Conservation (phyloP, 1,284 basidiomycete species). For the Malassezia sympodialis region DNA sequence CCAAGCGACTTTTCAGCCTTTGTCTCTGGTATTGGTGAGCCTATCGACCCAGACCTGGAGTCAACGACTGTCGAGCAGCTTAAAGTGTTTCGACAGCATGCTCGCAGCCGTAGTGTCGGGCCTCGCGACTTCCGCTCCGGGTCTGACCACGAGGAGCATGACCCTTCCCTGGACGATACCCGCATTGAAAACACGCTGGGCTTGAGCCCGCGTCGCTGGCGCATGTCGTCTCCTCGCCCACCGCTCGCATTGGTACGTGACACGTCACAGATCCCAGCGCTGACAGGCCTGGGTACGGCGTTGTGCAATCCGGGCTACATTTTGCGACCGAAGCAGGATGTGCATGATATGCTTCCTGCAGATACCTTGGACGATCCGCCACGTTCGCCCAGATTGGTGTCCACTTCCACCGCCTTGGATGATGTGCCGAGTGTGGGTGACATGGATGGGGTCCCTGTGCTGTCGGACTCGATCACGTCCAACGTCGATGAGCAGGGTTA, state of each 20-base stretch:
- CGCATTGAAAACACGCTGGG: constrained; percentile 1
- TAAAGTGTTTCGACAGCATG: constrained; percentile 34
- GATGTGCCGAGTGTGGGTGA: background rate
- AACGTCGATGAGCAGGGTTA: constrained; percentile 24
- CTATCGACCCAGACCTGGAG: constrained; percentile 43
- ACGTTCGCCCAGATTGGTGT: background rate
- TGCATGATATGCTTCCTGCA: background rate
- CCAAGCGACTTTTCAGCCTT: constrained; percentile 26
- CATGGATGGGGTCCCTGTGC: background rate
- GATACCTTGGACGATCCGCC: background rate
- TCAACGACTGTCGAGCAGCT: constrained; percentile 40
- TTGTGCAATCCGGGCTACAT: constrained; percentile 16
- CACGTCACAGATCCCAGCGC: constrained; percentile 11
- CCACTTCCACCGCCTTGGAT: background rate
- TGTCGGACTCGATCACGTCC: too few species aligned
- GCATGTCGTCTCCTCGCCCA: constrained; percentile 4
- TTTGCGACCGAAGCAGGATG: constrained; percentile 3
- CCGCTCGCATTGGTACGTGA: constrained; percentile 7
- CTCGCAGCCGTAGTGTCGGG: constrained; percentile 27
- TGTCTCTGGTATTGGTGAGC: constrained; percentile 38
- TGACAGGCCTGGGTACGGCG: constrained; percentile 7
- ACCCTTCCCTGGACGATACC: background rate
- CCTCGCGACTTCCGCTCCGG: background rate
- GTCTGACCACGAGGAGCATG: background rate
- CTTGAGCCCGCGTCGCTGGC: background rate